These are phyloP conservation scores for Scheffersomyces illinoinensis DNA, from an alignment of 1,139 yeast genomes.

Conservation along the genomic window DNA sequence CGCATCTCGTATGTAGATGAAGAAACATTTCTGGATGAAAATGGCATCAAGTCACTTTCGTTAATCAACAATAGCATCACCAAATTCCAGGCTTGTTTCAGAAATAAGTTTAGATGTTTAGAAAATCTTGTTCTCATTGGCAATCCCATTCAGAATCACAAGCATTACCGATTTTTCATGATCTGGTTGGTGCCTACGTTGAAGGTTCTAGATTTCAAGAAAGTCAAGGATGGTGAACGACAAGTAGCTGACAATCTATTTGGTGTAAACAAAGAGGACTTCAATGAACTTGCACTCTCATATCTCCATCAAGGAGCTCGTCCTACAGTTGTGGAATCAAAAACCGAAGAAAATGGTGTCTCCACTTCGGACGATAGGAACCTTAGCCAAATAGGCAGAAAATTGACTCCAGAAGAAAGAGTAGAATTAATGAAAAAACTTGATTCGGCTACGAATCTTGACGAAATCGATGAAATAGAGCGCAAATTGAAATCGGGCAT, in stretches of 20 bases:
- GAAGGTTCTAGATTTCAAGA: conserved; percentile 64
- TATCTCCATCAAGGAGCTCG: conserved; percentile 6
- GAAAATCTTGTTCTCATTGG: conserved; percentile 54
- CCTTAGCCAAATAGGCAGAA: conserved; percentile 28
- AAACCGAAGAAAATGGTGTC: conserved; percentile 17
- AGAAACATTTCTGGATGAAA: conserved; percentile 16
- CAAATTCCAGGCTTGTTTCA: conserved; percentile 26
- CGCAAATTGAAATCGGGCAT: conserved; percentile 41
- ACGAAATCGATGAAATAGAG: conserved; percentile 75
- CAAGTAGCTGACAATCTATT: conserved; percentile 41
- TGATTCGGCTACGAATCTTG: conserved; percentile 63
- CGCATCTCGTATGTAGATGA: conserved; percentile 40
- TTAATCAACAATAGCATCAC: conserved; percentile 53
- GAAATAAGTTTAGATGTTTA: conserved; percentile 33
- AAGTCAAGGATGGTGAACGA: conserved; percentile 60
- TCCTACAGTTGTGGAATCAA: neutral
- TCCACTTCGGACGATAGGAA: conserved; percentile 4
- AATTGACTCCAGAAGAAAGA: conserved; percentile 57
- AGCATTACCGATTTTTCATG: conserved; percentile 59
- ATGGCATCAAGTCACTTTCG: conserved; percentile 50
- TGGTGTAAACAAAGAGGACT: conserved; percentile 30
- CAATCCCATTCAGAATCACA: conserved; percentile 58
- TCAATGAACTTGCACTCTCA: conserved; percentile 11
- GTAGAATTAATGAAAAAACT: conserved; percentile 52
- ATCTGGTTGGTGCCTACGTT: conserved; percentile 67